Evolutionary conservation across 2,329 filamentous ascomycete genomes (phyloP).

Genomic region (Botrytis cinerea): DNA sequence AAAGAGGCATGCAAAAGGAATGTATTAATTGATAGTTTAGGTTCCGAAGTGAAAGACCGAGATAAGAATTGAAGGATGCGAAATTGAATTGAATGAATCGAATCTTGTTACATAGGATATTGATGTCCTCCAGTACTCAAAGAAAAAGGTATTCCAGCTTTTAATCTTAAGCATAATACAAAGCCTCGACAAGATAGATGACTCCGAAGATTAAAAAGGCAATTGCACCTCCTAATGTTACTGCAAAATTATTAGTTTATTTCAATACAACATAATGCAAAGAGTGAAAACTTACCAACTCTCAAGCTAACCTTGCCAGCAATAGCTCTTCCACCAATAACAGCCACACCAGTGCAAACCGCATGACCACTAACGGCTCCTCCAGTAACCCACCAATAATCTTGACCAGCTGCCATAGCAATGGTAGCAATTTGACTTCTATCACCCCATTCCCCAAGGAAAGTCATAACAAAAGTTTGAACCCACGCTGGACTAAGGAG

Average conservation of each 20-base stretch:
- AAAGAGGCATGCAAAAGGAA: neutral
- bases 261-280: neutral
- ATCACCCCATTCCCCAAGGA: slow-evolving; percentile 97
- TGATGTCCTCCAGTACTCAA: neutral
- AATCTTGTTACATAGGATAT: slow-evolving; percentile 10
- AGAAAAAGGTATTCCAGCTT: neutral
- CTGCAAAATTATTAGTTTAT: slow-evolving; percentile 50
- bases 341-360: slow-evolving; percentile 86
- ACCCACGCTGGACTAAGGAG: slow-evolving; percentile 96
- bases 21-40: neutral
- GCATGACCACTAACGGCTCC: slow-evolving; percentile 85
- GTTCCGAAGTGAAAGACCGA: neutral
- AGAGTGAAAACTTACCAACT: slow-evolving; percentile 70
- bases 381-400: slow-evolving; percentile 98
- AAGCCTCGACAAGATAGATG: slow-evolving; percentile 84
- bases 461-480: slow-evolving; percentile 98
- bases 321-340: slow-evolving; percentile 88
- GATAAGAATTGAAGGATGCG: neutral
- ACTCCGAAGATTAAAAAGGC: slow-evolving; percentile 90
- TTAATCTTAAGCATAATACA: slow-evolving; percentile 52
- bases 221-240: slow-evolving; percentile 86
- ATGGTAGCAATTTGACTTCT: slow-evolving; percentile 97
- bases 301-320: slow-evolving; percentile 92
- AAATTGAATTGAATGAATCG: neutral
- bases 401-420: slow-evolving; percentile 96